A percentile compares a stretch with the other conserved stretches of the same genome.
phyloP scores from a whole-genome alignment of 345 rosid species.

The Punica granatum region DNA sequence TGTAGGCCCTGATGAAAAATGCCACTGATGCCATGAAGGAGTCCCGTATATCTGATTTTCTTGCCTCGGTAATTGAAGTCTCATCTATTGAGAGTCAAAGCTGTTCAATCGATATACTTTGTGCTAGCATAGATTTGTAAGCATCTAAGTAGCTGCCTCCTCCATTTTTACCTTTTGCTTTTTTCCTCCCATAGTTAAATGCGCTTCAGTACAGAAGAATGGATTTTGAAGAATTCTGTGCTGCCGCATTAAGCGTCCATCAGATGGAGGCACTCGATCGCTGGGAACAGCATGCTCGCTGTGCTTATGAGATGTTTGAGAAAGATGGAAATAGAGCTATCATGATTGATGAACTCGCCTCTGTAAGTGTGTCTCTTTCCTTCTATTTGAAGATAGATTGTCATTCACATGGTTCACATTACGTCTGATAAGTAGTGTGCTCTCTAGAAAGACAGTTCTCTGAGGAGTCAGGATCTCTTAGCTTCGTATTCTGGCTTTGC shows the following conservation, averaged over 20 bases:
- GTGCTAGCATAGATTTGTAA: neutral
- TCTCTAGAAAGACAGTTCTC: neutral
- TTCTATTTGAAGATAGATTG: neutral
- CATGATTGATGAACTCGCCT: slow-evolving; percentile 86
- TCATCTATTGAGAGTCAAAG: neutral
- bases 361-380: slow-evolving; percentile 40
- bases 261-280: slow-evolving; percentile 80
- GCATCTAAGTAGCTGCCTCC: neutral
- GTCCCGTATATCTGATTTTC: slow-evolving; percentile 64
- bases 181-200: slow-evolving; percentile 46
- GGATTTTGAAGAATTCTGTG: slow-evolving; percentile 96
- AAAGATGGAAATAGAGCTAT: slow-evolving; percentile 87
- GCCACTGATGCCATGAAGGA: slow-evolving; percentile 93
- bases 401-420: neutral
- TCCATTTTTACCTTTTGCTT: slow-evolving; percentile 1
- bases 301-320: slow-evolving; percentile 84
- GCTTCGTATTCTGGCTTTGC: neutral
- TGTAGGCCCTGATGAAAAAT: slow-evolving; percentile 67
- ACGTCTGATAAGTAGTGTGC: neutral
- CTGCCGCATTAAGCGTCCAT: slow-evolving; percentile 86
- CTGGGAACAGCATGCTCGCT: slow-evolving; percentile 83
- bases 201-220: slow-evolving; percentile 81
- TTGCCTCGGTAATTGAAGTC: slow-evolving; percentile 44
- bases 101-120: neutral
- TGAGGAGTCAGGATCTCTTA: neutral